Evolutionary conservation across 2,329 filamentous ascomycete species (phyloP).

Genomic region (Paraconiothyrium sp.): DNA sequence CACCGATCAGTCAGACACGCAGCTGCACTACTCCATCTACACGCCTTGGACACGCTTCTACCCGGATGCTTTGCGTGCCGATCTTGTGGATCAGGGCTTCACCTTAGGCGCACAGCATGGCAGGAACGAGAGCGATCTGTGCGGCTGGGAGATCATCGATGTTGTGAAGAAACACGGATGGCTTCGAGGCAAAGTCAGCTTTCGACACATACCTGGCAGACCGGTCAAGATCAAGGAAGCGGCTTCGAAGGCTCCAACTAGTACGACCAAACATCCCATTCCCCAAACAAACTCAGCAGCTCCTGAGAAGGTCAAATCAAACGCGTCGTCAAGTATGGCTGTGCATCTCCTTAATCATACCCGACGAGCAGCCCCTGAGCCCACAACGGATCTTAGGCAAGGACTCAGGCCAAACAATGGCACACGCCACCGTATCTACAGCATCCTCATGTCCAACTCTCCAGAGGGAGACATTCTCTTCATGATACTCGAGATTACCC

Average conservation of each 20-base stretch:
- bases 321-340: not conserved
- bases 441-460: constrained; percentile 27
- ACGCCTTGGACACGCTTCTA: constrained; percentile 19
- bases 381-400: not conserved
- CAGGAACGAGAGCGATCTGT: constrained; percentile 2
- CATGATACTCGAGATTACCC: constrained; percentile 18
- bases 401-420: not conserved
- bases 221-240: not conserved
- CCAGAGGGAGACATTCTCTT: constrained; percentile 18
- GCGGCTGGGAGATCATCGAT: constrained; percentile 14
- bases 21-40: constrained; percentile 16
- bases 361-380: not conserved
- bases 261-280: not conserved
- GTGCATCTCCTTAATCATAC: not conserved
- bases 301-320: not conserved
- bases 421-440: constrained; percentile 34
- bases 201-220: not conserved
- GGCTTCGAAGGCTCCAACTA: not conserved
- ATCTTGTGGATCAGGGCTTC: constrained; percentile 16
- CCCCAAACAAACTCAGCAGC: not conserved
- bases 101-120: not conserved
- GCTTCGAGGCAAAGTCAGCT: constrained; percentile 13
- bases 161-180: constrained; percentile 11
- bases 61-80: constrained; percentile 12
- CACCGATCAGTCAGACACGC: not conserved